Evolutionary conservation across 2,329 filamentous ascomycete genomes (phyloP), one percentile per base, ranked within the genome.

Genomic region (Aspergillus caelatus): DNA sequence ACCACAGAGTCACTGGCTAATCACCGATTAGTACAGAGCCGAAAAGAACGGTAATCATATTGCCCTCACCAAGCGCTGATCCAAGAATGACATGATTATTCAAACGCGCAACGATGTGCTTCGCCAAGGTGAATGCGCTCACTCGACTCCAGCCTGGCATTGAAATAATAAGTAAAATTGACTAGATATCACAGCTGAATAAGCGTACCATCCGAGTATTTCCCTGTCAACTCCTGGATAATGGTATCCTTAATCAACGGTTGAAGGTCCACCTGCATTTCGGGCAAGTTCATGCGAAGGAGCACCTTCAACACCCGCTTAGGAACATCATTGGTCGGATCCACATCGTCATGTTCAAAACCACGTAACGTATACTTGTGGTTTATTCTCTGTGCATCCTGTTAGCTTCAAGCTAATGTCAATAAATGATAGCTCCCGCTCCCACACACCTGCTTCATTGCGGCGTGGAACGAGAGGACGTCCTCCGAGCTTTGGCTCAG

Each of bases 291-390:
- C 50, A 53, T 53, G 21, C 50, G 21, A 28, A 53, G 50, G 21
- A 26, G 50, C 23, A 53, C 50, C 50, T 53, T 53, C 21, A 53
- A 32, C 50, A 53, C 50, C 50, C 50, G 50, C 50, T 32, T 53
- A 10, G 50, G 50, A 6, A 53, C 50, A 32, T 53, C 50, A 53
- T 53, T 53, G 50, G 26, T 53, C 10, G 50, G 50, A 53, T 53
- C 50, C 23, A 54, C 50, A 32, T 54, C 28, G n/a, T 54, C 32
- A 54, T 54, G 50, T 19, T 54, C 50, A 32, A 54, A 54, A 7
- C 50, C 50, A 34, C 19, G 32, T 19, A 54, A n/a, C 9, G 50
- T 54, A 26, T 54, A 54, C 50, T 54, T 54, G 26, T 54, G 50
- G 8, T 54, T 54, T 21, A 54, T 54, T 34, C 50, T 28, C 50